These are phyloP conservation scores for Microsporum audouinii DNA, from an alignment of 2,329 filamentous ascomycete genomes.

Conservation along the genomic window DNA sequence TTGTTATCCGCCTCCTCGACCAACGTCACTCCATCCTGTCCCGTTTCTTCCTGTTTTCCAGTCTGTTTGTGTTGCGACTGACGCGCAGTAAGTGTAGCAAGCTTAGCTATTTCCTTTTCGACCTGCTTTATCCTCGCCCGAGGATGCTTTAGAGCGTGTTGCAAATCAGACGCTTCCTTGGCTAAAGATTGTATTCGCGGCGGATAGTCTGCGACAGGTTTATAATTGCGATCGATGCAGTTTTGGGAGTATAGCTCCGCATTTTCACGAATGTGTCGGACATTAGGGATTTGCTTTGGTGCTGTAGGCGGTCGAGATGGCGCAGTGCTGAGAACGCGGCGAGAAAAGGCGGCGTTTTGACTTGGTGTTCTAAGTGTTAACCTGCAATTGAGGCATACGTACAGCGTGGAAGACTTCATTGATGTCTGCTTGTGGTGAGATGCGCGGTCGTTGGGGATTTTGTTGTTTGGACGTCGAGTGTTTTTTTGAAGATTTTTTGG, in stretches of 20 bases:
- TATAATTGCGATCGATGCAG: constrained; percentile 76
- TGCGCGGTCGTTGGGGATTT: not conserved
- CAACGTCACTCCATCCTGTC: constrained; percentile 11
- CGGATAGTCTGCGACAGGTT: constrained; percentile 40
- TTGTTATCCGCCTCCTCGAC: constrained; percentile 5
- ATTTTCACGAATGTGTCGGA: constrained; percentile 83
- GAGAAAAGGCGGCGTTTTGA: constrained; percentile 6
- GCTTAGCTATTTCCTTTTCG: constrained; percentile 31
- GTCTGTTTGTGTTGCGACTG: not conserved
- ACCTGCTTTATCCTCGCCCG: constrained; percentile 35
- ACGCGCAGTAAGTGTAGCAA: constrained; percentile 18
- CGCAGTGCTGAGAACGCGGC: not conserved
- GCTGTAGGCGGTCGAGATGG: constrained; percentile 9
- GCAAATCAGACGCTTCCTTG: constrained; percentile 28
- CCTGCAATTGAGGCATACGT: constrained; percentile 12
- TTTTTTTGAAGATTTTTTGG: not conserved
- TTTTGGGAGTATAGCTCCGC: constrained; percentile 70
- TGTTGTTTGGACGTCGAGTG: not conserved
- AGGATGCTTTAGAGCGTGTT: constrained; percentile 30
- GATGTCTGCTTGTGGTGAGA: constrained; percentile 12
- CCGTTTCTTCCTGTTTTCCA: not conserved
- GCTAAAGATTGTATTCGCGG: constrained; percentile 40
- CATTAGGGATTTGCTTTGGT: constrained; percentile 67
- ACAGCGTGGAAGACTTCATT: constrained; percentile 20
- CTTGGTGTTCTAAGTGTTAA: constrained; percentile 2